Evolutionary conservation across 2,329 filamentous ascomycete species (phyloP).

Genomic region (Verticillium zaregamsianum): DNA sequence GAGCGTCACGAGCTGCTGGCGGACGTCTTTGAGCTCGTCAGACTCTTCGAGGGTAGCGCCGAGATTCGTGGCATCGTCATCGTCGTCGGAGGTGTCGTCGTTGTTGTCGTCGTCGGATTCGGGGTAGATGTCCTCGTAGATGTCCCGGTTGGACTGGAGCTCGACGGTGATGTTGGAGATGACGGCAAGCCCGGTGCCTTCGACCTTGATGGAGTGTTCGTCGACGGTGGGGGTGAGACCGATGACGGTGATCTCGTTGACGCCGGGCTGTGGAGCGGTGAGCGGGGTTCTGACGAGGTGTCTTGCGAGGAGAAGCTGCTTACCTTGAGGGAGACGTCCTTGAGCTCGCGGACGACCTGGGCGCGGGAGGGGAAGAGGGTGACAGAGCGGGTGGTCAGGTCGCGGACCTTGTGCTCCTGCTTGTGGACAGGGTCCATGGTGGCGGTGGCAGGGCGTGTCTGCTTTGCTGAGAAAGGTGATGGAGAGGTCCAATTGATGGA

Average conservation of each 20-base stretch:
- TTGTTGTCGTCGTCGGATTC: conserved; percentile 35
- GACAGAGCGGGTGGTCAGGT: conserved; percentile 56
- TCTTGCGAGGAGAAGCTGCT: conserved; percentile 13
- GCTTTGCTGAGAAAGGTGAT: neutral
- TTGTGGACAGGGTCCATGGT: conserved; percentile 35
- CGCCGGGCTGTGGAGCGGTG: conserved; percentile 44
- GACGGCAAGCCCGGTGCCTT: conserved; percentile 50
- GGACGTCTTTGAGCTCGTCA: conserved; percentile 20
- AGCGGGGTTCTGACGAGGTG: conserved; percentile 27
- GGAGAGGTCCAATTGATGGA: neutral
- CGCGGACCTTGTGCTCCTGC: conserved; percentile 50
- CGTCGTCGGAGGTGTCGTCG: conserved; percentile 15
- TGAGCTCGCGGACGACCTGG: conserved; percentile 57
- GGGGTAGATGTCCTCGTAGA: conserved; percentile 51
- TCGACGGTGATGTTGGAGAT: conserved; percentile 62
- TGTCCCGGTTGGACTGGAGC: conserved; percentile 49
- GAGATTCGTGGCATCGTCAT: conserved; percentile 16
- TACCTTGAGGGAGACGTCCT: conserved; percentile 44
- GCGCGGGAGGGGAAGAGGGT: conserved; percentile 59
- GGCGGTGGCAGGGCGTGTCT: neutral
- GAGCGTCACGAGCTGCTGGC: conserved; percentile 24
- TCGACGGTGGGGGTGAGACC: conserved; percentile 53
- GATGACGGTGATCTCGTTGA: conserved; percentile 53
- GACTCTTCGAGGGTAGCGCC: conserved; percentile 15
- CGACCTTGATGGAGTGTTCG: conserved; percentile 56